Conservation (phyloP, 495 filamentous ascomycete species). For the Tuber umbilicatum region DNA sequence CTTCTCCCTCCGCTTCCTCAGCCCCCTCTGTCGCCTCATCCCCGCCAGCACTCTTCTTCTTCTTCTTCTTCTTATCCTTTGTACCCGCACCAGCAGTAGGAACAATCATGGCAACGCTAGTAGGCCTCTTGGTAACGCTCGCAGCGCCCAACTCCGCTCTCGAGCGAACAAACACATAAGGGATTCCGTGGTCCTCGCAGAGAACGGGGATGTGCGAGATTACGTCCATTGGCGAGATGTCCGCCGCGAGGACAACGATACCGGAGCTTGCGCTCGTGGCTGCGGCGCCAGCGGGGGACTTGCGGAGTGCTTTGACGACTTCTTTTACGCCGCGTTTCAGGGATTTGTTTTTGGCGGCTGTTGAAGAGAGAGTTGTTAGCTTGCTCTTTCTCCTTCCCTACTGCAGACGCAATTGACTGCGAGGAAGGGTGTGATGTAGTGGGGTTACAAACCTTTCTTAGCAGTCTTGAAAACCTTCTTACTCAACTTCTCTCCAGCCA, state of each 20-base stretch:
- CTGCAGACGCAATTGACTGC: background rate
- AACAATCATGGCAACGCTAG: conserved; percentile 82
- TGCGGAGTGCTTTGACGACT: conserved; percentile 92
- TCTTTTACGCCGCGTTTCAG: conserved; percentile 98
- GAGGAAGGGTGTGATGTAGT: background rate
- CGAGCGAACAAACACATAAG: conserved; percentile 83
- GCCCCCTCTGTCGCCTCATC: conserved; percentile 46
- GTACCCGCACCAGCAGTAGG: conserved; percentile 44
- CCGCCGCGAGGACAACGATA: conserved; percentile 85
- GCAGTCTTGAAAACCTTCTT: conserved; percentile 93
- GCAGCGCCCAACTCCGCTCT: conserved; percentile 87
- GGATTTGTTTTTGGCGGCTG: conserved; percentile 84
- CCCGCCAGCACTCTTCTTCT: conserved; percentile 48
- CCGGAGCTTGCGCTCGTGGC: conserved; percentile 53
- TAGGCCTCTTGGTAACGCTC: conserved; percentile 86
- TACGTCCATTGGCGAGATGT: conserved; percentile 95
- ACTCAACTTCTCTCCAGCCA: conserved; percentile 80
- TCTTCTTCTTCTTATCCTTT: conserved; percentile 52
- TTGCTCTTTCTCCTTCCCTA: background rate
- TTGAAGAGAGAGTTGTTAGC: conserved; percentile 10
- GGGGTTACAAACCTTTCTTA: conserved; percentile 68
- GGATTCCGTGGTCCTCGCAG: conserved; percentile 93
- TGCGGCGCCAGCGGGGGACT: conserved; percentile 59
- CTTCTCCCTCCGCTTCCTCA: conserved; percentile 48
- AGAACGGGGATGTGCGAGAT: conserved; percentile 95